phyloP scores from a whole-genome alignment of 805 yeast genomes.

The Starmera pachycereana region DNA sequence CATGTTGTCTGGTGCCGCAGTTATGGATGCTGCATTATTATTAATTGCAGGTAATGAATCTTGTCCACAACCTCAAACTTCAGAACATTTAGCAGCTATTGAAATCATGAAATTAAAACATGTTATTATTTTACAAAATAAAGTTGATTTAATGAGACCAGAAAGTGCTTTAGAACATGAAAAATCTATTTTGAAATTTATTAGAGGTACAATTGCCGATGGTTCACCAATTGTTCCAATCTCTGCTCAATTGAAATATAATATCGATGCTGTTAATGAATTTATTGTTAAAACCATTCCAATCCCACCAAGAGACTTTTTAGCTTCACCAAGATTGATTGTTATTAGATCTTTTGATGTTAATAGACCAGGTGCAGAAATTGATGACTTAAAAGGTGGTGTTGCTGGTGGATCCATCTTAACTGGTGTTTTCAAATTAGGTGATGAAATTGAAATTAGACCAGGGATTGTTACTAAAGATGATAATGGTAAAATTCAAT shows the following conservation, averaged over 20 bases:
- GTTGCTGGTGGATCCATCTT: slow-evolving; percentile 99
- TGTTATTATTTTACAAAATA: slow-evolving; percentile 91
- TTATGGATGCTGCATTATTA: slow-evolving; percentile 97
- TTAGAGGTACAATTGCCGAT: slow-evolving; percentile 97
- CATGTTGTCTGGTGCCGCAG: slow-evolving; percentile 99
- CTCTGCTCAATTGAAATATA: slow-evolving; percentile 96
- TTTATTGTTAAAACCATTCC: slow-evolving; percentile 93
- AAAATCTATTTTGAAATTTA: slow-evolving; percentile 82
- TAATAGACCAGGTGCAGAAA: slow-evolving; percentile 97
- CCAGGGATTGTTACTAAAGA: slow-evolving; percentile 98
- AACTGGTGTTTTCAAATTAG: slow-evolving; percentile 93
- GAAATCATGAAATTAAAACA: slow-evolving; percentile 98
- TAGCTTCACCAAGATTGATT: slow-evolving; percentile 87
- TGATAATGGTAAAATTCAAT: slow-evolving; percentile 77
- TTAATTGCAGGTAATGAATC: slow-evolving; percentile 97
- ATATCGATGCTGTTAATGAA: slow-evolving; percentile 97
- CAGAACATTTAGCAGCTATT: slow-evolving; percentile 98
- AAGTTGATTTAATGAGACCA: slow-evolving; percentile 97
- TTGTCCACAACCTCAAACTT: slow-evolving; percentile 99
- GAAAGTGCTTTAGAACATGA: slow-evolving; percentile 94
- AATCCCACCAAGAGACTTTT: slow-evolving; percentile 91
- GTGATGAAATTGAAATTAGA: slow-evolving; percentile 97
- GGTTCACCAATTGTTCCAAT: slow-evolving; percentile 99
- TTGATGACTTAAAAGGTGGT: slow-evolving; percentile 97
- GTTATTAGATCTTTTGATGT: slow-evolving; percentile 98